Percentiles rank a stretch among this genome's conserved stretches.
phyloP scores from a whole-genome alignment of 2,329 filamentous ascomycete species.

The Onygena corvina region DNA sequence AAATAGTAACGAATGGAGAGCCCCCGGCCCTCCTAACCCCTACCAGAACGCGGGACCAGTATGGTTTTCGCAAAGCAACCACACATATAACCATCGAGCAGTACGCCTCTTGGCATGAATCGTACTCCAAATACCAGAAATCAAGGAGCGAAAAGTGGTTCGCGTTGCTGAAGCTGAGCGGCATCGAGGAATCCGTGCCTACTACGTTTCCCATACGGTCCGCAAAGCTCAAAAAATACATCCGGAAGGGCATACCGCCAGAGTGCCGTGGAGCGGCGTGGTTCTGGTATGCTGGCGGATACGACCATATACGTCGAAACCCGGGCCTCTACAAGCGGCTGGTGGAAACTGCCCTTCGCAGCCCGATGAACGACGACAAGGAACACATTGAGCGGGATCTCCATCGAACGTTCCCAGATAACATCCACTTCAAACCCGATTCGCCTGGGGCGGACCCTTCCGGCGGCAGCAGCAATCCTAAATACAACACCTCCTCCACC shows the following conservation, averaged over 20 bases:
- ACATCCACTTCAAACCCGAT: conserved; percentile 72
- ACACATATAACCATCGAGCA: conserved; percentile 63
- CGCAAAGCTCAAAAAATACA: conserved; percentile 75
- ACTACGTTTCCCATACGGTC: conserved; percentile 67
- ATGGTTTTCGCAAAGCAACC: conserved; percentile 82
- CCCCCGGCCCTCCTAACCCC: conserved; percentile 27
- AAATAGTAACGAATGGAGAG: conserved; percentile 26
- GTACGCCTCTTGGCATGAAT: conserved; percentile 69
- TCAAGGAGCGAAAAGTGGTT: conserved; percentile 73
- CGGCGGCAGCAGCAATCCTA: conserved; percentile 25
- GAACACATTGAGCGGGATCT: conserved; percentile 91
- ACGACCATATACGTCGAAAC: conserved; percentile 62
- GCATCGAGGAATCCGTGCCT: conserved; percentile 58
- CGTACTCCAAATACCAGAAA: conserved; percentile 63
- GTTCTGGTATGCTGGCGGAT: conserved; percentile 92
- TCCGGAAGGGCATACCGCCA: conserved; percentile 85
- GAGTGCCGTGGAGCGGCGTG: conserved; percentile 92
- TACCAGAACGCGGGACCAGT: conserved; percentile 54
- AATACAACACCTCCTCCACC: conserved; percentile 28
- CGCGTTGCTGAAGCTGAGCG: conserved; percentile 61
- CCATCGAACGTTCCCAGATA: conserved; percentile 89
- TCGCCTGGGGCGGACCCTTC: conserved; percentile 22
- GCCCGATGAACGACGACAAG: conserved; percentile 57
- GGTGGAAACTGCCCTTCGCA: conserved; percentile 52
- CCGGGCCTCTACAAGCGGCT: conserved; percentile 64